Conservation (phyloP, 805 yeast species). For the Metschnikowia santaceciliae region DNA sequence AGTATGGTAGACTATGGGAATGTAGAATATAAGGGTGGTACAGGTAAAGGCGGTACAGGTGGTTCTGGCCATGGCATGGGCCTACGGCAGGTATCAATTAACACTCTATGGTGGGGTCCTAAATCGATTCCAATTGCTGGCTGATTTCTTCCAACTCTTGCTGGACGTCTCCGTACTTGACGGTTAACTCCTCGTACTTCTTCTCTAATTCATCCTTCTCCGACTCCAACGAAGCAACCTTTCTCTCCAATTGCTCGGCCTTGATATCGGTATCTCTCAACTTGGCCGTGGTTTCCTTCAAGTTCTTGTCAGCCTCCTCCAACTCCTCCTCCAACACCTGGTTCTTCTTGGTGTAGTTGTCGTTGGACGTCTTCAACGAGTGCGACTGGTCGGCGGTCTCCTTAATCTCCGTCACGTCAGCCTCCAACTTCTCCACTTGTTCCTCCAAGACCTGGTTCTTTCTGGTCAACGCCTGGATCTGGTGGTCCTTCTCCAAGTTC, state of each 20-base stretch:
- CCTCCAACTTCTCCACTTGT: slow-evolving; percentile 74
- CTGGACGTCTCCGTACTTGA: slow-evolving; percentile 78
- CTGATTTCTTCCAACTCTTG: slow-evolving; percentile 95
- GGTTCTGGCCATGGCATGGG: not conserved
- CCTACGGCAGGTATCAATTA: slow-evolving; percentile 3
- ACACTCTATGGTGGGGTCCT: slow-evolving; percentile 16
- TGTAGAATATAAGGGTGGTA: too few relatives aligned
- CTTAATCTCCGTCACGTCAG: slow-evolving; percentile 70
- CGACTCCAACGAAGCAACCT: slow-evolving; percentile 83
- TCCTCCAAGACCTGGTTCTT: slow-evolving; percentile 87
- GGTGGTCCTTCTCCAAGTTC: slow-evolving; percentile 87
- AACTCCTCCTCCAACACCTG: slow-evolving; percentile 85
- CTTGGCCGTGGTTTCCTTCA: slow-evolving; percentile 90
- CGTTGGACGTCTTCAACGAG: slow-evolving; percentile 84
- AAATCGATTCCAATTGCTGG: slow-evolving; percentile 84
- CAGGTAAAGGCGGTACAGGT: too few relatives aligned
- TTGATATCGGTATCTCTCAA: slow-evolving; percentile 93
- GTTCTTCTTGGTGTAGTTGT: slow-evolving; percentile 85
- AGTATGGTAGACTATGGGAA: too few relatives aligned
- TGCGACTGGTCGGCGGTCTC: slow-evolving; percentile 87
- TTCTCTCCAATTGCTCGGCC: slow-evolving; percentile 94
- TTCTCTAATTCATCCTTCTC: slow-evolving; percentile 86
- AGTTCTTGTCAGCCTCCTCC: slow-evolving; percentile 84
- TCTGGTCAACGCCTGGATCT: slow-evolving; percentile 86
- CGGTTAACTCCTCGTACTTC: slow-evolving; percentile 83